Conservation (phyloP, 108 stramenopile genomes). For the Fistulifera pelliculosa region DNA sequence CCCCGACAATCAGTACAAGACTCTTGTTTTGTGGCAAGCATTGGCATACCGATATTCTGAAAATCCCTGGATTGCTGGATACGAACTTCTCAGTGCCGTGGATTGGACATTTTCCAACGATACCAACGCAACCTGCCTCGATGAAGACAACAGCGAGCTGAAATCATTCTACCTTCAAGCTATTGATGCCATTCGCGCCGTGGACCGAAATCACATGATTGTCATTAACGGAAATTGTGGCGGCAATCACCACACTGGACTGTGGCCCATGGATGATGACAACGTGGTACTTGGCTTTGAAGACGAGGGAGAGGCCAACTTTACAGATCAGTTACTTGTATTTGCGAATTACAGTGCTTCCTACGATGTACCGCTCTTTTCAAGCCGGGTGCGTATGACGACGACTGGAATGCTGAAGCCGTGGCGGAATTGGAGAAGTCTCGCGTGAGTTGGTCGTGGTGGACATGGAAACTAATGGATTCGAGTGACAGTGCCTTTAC, state of each 20-base stretch:
- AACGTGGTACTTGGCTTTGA: neutral
- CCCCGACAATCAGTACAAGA: neutral
- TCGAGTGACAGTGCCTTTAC: neutral
- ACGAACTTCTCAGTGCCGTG: slow-evolving; percentile 1
- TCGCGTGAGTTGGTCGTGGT: neutral
- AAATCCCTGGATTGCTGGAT: neutral
- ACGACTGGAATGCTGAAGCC: neutral
- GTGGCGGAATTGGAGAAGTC: neutral
- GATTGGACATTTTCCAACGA: neutral
- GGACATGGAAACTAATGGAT: neutral
- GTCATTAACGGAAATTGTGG: slow-evolving; percentile 1
- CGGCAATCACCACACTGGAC: neutral
- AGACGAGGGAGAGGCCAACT: too few relatives aligned
- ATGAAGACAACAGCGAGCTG: neutral
- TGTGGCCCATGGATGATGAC: neutral
- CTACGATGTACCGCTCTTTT: too few relatives aligned
- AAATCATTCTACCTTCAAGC: neutral
- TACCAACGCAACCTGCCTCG: neutral
- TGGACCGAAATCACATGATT: slow-evolving; percentile 2
- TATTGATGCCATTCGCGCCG: slow-evolving; percentile 1
- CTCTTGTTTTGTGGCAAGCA: neutral
- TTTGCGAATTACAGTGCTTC: too few relatives aligned
- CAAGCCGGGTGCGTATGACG: too few relatives aligned
- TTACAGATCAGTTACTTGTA: too few relatives aligned
- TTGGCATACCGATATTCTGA: neutral